Base-by-base conservation (phyloP, 129 eudicot species). In the Tagetes patula region DNA sequence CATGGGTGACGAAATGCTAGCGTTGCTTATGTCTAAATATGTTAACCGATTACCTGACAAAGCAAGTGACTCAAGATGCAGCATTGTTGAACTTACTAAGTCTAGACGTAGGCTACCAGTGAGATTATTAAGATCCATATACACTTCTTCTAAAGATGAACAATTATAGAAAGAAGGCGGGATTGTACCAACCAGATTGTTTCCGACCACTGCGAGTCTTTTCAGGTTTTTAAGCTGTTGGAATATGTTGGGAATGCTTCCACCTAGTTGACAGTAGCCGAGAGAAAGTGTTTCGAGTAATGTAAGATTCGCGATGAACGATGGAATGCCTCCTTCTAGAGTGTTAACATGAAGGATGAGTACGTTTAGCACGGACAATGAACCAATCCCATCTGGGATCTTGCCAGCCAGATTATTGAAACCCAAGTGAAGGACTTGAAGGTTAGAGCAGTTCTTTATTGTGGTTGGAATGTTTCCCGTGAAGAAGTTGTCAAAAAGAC, bases 181-280 rank as follows among this genome's bases (percentile, higher is more conserved):
- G 54, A 80, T 52, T 0, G 47, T 40, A 6, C 84, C 84, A 31
- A 71, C 8, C 1, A 80, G 52, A 32, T 38, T 59, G 14, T 80
- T 80, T 12, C 30, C 65, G 0, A 37, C 39, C n/a, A 73, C 3
- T 11, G 42, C 34, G 0, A 80, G 11, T 31, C n/a, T n/a, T 38
- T 2, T 41, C 37, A 79, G 36, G 41, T 56, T 72, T 14, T 4
- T 14, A 9, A 79, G 30, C 6, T 8, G 38, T 3, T 48, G 59
- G 8, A 74, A 6, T 11, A 14, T 4, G 12, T 36, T 33, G 4
- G 73, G 80, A 37, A 80, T 69, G 45, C 8, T 69, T 34, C 84
- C 84, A 1, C 40, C 60, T 2, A 80, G 37, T n/a, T 13, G 34
- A 20, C 77, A 73, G 4, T 32, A 5, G 6, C 8, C 37, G 0